Evolutionary conservation across 2,329 filamentous ascomycete genomes (phyloP).

Genomic region (Hymenoscyphus fructigenus): DNA sequence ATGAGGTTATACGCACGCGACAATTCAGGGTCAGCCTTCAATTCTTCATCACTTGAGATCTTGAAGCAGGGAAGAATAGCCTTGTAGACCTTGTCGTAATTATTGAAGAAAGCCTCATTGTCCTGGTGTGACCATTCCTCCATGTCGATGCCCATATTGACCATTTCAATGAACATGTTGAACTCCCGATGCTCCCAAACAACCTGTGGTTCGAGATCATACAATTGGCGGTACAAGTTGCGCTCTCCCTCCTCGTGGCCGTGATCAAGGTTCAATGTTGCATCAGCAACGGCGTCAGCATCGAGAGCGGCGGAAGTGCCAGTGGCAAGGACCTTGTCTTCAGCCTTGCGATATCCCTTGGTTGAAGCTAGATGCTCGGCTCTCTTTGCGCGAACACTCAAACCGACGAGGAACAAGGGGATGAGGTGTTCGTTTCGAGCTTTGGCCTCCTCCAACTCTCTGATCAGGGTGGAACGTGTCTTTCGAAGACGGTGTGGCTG

Average conservation of each 20-base stretch:
- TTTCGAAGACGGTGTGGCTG: not conserved
- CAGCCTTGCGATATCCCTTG: not conserved
- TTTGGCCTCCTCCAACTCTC: constrained; percentile 1
- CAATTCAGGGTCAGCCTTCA: not conserved
- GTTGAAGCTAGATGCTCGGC: constrained; percentile 1
- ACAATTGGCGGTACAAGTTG: constrained; percentile 7
- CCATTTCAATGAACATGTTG: constrained; percentile 15
- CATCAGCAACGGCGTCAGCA: constrained; percentile 10
- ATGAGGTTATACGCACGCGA: not conserved
- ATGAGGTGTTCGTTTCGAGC: constrained; percentile 8
- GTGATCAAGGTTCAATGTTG: constrained; percentile 13
- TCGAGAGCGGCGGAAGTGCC: not conserved
- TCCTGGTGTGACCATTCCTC: not conserved
- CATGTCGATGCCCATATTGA: constrained; percentile 15
- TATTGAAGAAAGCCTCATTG: not conserved
- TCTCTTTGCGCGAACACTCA: constrained; percentile 1
- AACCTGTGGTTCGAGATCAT: constrained; percentile 8
- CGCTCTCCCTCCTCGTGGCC: not conserved
- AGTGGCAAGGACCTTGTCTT: not conserved
- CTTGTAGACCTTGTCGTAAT: not conserved
- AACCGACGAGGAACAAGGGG: constrained; percentile 14
- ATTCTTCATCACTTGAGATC: not conserved
- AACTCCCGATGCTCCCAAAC: constrained; percentile 15
- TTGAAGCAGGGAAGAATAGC: not conserved
- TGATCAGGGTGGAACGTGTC: not conserved